phyloP scores from a whole-genome alignment of 2,329 filamentous ascomycete species.

The Monilinia fructigena region DNA sequence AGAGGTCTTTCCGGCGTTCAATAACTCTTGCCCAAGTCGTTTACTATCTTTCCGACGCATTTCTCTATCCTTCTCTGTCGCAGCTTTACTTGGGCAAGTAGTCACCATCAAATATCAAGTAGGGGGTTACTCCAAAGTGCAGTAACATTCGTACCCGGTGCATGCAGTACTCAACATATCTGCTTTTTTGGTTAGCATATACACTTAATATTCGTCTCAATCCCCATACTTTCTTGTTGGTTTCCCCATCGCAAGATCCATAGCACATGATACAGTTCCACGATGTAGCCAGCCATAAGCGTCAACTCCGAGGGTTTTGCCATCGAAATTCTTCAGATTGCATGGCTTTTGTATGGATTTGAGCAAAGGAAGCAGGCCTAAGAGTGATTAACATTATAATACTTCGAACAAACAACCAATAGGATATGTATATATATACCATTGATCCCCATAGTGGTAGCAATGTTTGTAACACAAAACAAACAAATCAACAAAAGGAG shows the following conservation, averaged over 20 bases:
- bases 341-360: constrained; percentile 94
- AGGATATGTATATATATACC: constrained; percentile 19
- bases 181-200: constrained; percentile 42
- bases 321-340: constrained; percentile 80
- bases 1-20: constrained; percentile 75
- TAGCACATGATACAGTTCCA: constrained; percentile 83
- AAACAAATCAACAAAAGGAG: constrained; percentile 30
- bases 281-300: constrained; percentile 98
- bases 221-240: constrained; percentile 75
- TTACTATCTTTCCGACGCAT: constrained; percentile 75
- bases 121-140: constrained; percentile 91
- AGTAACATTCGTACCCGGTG: constrained; percentile 89
- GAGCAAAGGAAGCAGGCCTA: constrained; percentile 83
- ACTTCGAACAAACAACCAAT: constrained; percentile 26
- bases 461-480: constrained; percentile 25
- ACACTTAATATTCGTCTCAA: neutral
- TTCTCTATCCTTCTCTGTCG: constrained; percentile 76
- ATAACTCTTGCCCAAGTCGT: constrained; percentile 71
- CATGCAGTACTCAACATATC: constrained; percentile 88
- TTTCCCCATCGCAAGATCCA: constrained; percentile 84
- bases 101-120: constrained; percentile 94
- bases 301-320: constrained; percentile 90
- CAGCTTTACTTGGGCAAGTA: constrained; percentile 91
- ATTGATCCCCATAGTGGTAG: constrained; percentile 32
- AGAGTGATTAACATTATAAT: constrained; percentile 24